Conservation (phyloP, 306 rosid genomes). For the Astragalus membranaceus region DNA sequence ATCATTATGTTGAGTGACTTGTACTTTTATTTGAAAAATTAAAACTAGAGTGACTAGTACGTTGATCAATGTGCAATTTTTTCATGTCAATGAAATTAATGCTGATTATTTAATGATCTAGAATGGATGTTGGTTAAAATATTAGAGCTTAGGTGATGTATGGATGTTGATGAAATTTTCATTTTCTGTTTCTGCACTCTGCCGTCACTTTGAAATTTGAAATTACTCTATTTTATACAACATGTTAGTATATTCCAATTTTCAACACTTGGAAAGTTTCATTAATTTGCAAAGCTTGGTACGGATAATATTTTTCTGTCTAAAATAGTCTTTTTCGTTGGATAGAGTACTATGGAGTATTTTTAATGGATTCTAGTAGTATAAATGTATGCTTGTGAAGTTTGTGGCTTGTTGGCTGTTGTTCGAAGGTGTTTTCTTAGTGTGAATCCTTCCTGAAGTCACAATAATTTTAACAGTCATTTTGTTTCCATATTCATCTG, state of each 20-base stretch:
- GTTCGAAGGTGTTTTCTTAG: not conserved
- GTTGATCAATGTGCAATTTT: not conserved
- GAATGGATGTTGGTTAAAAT: not conserved
- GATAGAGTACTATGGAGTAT: not conserved
- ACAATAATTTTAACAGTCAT: constrained; percentile 14
- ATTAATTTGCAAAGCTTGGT: not conserved
- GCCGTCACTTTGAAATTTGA: not conserved
- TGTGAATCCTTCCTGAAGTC: constrained; percentile 17
- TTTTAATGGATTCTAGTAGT: not conserved
- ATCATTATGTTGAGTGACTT: not conserved
- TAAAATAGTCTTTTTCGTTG: not conserved
- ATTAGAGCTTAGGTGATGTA: not conserved
- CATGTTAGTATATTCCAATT: not conserved
- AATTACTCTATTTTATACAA: not conserved
- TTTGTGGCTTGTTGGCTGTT: not conserved
- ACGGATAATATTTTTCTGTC: not conserved
- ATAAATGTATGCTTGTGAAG: not conserved
- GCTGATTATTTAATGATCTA: not conserved
- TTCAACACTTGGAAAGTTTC: not conserved
- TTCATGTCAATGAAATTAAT: not conserved
- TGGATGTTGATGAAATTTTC: not conserved
- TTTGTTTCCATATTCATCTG: constrained; percentile 29
- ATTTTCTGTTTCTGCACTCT: not conserved
- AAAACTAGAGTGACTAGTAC: not conserved
- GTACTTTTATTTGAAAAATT: not conserved